These are phyloP conservation scores for Tolypocladium album DNA, from an alignment of 2,329 filamentous ascomycete species.

Conservation along the genomic window DNA sequence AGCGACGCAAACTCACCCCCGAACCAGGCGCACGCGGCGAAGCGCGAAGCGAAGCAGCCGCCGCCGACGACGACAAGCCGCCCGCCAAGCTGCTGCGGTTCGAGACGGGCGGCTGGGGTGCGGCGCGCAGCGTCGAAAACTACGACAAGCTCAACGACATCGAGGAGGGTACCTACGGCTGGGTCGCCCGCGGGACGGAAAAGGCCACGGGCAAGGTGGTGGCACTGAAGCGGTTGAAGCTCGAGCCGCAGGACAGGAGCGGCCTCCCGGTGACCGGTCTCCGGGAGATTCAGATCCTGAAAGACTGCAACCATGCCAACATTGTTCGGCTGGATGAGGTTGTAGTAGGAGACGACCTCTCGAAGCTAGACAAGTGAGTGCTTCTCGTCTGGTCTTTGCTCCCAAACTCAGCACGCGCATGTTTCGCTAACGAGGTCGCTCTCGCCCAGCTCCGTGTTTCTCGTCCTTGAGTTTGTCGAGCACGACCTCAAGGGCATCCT, in stretches of 20 bases:
- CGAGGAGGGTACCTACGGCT: conserved; percentile 93
- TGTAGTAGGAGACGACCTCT: conserved; percentile 58
- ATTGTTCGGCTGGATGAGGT: conserved; percentile 77
- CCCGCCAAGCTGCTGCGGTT: conserved; percentile 58
- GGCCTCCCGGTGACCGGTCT: conserved; percentile 88
- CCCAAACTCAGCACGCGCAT: neutral
- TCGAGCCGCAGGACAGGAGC: conserved; percentile 60
- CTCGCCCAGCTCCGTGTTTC: conserved; percentile 55
- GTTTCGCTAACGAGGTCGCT: neutral
- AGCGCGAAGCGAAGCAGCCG: neutral
- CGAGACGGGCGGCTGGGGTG: conserved; percentile 54
- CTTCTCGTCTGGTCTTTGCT: neutral
- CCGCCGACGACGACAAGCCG: neutral
- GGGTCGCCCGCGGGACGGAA: conserved; percentile 77
- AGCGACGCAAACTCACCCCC: conserved; percentile 49
- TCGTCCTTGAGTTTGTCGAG: conserved; percentile 96
- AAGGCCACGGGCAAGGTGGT: conserved; percentile 67
- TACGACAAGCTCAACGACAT: conserved; percentile 94
- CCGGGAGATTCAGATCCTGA: conserved; percentile 85
- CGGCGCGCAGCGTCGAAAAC: conserved; percentile 68
- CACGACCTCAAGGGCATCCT: conserved; percentile 92
- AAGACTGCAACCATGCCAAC: conserved; percentile 70
- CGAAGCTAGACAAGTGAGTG: conserved; percentile 41
- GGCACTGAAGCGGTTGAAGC: conserved; percentile 87
- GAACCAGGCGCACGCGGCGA: conserved; percentile 18